Evolutionary conservation across 2,329 filamentous ascomycete genomes (phyloP), one percentile per base, ranked within the genome.

Genomic region (Amesomyces nigricolor): DNA sequence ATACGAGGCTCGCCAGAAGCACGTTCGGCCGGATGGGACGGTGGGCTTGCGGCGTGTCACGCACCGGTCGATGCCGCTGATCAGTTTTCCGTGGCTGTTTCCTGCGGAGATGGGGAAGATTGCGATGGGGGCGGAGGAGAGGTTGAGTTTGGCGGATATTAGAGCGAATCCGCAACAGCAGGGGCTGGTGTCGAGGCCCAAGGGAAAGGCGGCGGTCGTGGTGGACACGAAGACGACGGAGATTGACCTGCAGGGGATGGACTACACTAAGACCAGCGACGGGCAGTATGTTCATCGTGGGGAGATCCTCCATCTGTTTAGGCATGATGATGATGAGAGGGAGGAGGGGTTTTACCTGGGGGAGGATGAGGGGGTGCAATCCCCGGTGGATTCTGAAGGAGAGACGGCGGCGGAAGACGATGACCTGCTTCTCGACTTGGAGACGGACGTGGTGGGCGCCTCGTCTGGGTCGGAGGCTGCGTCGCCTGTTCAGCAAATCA

Each of bases 11-110:
- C 55, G 51, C 14, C 53, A 63, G 22, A 47, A 38, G 3, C 59
- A 66, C 14, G 40, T 64, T 22, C 48, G 46, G 3, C 54, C 56
- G 1, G 50, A 63, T 14, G 63, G 56, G 8, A 63, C 65, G n/a
- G 64, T 73, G 6, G 70, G 70, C 5, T 60, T 66, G 11, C 67
- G 71, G 19, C 67, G 66, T 17, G 71, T 72, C 65, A 72, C 70
- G 10, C 65, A 75, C 2, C 74, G 74, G 8, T 72, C 74, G 2
- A 86, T 91, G 77, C 92, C 94, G 0, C 74, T 97, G 8, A 94
- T 96, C 63, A 94, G 87, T 57, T 97, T 96, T 64, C 92, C 94
- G 0, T 99, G 94, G 94, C 75, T 97, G 2, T 95, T 97, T 61
- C 78, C 84, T 11, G 78, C 79, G 44, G 80, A 90, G 57, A 75